Percentiles rank a stretch among this genome's conserved stretches.
Evolutionary conservation across 2,329 filamentous ascomycete genomes (phyloP).

Genomic region (Pseudogymnoascus sp.): DNA sequence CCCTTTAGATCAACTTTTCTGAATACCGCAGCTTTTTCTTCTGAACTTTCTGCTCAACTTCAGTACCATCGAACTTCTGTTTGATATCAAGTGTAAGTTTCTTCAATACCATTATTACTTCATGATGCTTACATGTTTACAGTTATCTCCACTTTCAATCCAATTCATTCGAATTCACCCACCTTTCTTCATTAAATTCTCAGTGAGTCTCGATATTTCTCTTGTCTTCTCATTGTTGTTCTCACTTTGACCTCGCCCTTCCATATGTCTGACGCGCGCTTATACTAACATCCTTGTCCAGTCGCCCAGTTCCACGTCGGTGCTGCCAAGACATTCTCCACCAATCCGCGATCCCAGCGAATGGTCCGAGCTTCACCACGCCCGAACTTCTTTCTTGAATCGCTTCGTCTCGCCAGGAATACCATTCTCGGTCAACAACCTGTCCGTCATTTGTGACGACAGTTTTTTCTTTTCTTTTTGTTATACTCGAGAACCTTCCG

Average conservation of each 20-base stretch:
- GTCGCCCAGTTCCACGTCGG: neutral
- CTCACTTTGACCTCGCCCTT: neutral
- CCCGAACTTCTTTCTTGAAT: neutral
- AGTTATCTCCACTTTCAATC: neutral
- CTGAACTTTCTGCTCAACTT: neutral
- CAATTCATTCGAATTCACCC: too few species aligned
- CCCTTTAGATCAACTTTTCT: neutral
- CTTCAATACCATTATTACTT: neutral
- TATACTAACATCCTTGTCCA: neutral
- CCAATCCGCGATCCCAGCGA: neutral
- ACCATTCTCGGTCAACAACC: neutral
- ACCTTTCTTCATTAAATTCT: neutral
- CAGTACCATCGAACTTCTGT: neutral
- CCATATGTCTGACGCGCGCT: neutral
- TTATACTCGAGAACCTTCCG: neutral
- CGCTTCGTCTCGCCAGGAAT: neutral
- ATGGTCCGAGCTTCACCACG: neutral
- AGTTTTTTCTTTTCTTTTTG: neutral
- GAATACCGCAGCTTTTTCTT: neutral
- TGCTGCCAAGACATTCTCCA: conserved; percentile 5
- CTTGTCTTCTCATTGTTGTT: neutral
- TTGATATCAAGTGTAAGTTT: neutral
- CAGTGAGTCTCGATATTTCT: neutral
- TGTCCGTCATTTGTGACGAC: conserved; percentile 2
- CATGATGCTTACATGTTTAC: neutral